Evolutionary conservation across 768 basidiomycete genomes (phyloP).

Genomic region (Saitozyma sp.): DNA sequence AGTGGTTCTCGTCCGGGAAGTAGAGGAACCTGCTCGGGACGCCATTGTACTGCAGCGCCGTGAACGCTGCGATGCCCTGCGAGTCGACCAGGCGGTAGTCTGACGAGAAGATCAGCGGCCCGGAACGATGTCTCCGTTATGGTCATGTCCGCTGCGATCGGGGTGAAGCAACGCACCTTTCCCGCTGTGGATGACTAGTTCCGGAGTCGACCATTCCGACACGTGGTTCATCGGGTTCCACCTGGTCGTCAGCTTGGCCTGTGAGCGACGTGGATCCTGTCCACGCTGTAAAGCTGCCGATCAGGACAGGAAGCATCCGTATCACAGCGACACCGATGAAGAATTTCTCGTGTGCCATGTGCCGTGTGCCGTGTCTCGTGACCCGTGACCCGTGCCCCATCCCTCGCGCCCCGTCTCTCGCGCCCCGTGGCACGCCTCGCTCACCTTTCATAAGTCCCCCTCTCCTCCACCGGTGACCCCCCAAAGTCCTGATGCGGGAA

Average conservation of each 20-base stretch:
- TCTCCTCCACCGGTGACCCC: constrained; percentile 24
- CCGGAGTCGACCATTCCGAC: constrained; percentile 79
- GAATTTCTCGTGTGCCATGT: too few species aligned
- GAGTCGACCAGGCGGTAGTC: constrained; percentile 85
- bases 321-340: too few species aligned
- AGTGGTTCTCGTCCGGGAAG: constrained; percentile 54
- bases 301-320: too few species aligned
- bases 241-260: constrained; percentile 49
- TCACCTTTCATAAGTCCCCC: constrained; percentile 40
- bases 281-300: too few species aligned
- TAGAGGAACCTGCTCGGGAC: constrained; percentile 40
- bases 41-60: constrained; percentile 33
- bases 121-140: not conserved
- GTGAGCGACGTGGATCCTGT: too few species aligned
- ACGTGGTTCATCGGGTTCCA: constrained; percentile 81
- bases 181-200: constrained; percentile 79
- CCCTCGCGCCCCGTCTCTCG: too few species aligned
- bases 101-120: constrained; percentile 9
- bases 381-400: too few species aligned
- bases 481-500: constrained; percentile 33
- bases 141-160: not conserved
- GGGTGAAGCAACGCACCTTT: constrained; percentile 53
- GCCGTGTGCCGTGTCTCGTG: too few species aligned
- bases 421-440: too few species aligned
- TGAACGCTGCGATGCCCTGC: constrained; percentile 68